Base-by-base conservation (phyloP, 306 rosid genomes). In the Hippophae tibetana region DNA sequence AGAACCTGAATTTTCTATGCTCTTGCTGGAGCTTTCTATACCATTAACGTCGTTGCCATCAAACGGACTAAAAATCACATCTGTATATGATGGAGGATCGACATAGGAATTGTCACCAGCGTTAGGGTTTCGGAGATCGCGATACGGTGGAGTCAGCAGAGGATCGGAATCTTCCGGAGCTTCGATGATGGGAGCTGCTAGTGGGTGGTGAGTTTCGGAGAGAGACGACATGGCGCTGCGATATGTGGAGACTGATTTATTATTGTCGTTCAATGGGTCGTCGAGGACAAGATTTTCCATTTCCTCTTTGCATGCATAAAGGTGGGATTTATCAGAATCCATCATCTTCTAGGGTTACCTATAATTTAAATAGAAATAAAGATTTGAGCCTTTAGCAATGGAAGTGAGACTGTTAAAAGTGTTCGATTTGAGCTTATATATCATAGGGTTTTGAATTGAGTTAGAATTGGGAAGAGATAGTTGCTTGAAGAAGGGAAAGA, bases 191-290 rank as follows among this genome's bases (percentile, higher is more conserved):
- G 77, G 51, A 6, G 52, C 25, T 7, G 84, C 47, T 56, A 75
- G 76, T 7, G 89, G 90, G 46, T 83, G 94, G 45, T 66, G 78
- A 9, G 86, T 44, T 3, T 75, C 76, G 52, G 86, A 62, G 49
- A 64, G 72, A 61, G 59, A 84, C 65, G 95, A 85, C 75, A 87
- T 60, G 67, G 79, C 86, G 70, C 96, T 92, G 44, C 96, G 96
- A 79, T 79, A 85, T 31, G 60, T 73, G 6, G 93, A 80, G 69
- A 62, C 72, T 1, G 94, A 77, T 53, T 78, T 79, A 49, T 78
- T 79, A 49, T 8, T 62, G 64, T 43, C 71, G 58, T 47, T 74
- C 5, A 78, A 66, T 2, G 82, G 75, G 23, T 81, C 89, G 72
- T 81, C 72, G 44, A 90, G 84, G 23, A 60, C 58, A 61, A 85